Conservation (phyloP, 2,329 filamentous ascomycete genomes). For the Zasmidium angulare region DNA sequence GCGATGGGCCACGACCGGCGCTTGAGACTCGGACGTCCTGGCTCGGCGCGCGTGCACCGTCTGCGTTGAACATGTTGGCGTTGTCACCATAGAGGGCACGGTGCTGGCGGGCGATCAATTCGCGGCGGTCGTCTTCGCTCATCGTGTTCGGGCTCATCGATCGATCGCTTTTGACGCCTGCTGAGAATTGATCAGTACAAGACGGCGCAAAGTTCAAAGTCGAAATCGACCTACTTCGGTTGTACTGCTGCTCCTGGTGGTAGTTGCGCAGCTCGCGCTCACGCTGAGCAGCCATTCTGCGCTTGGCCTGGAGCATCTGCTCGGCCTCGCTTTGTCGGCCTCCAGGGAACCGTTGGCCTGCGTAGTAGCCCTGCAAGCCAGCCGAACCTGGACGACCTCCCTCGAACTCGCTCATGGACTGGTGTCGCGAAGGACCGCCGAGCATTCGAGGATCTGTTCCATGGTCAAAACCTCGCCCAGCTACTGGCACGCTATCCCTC, state of each 20-base stretch:
- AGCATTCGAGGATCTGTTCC: constrained; percentile 65
- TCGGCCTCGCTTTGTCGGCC: constrained; percentile 87
- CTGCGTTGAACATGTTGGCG: constrained; percentile 67
- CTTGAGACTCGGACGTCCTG: constrained; percentile 64
- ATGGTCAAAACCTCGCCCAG: constrained; percentile 41
- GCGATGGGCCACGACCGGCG: constrained; percentile 72
- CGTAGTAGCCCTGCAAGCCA: constrained; percentile 91
- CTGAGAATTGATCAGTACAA: constrained; percentile 55
- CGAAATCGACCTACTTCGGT: constrained; percentile 72
- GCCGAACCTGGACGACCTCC: constrained; percentile 69
- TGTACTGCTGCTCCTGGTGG: constrained; percentile 99
- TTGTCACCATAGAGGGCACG: constrained; percentile 85
- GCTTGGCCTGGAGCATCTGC: constrained; percentile 98
- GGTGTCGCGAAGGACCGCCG: constrained; percentile 68
- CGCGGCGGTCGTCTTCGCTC: constrained; percentile 94
- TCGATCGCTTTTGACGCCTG: constrained; percentile 78
- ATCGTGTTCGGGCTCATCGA: constrained; percentile 80
- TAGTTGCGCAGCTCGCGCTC: constrained; percentile 99
- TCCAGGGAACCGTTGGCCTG: constrained; percentile 85
- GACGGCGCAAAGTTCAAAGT: not conserved
- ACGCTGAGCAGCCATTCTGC: constrained; percentile 97
- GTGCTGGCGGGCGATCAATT: constrained; percentile 93
- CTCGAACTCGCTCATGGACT: constrained; percentile 83
- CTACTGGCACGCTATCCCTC: constrained; percentile 74
- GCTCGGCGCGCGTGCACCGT: constrained; percentile 65